A percentile compares a stretch with the other conserved stretches of the same genome.
Conservation (phyloP, 208 protist genomes). For the Acanthamoeba royreba region DNA sequence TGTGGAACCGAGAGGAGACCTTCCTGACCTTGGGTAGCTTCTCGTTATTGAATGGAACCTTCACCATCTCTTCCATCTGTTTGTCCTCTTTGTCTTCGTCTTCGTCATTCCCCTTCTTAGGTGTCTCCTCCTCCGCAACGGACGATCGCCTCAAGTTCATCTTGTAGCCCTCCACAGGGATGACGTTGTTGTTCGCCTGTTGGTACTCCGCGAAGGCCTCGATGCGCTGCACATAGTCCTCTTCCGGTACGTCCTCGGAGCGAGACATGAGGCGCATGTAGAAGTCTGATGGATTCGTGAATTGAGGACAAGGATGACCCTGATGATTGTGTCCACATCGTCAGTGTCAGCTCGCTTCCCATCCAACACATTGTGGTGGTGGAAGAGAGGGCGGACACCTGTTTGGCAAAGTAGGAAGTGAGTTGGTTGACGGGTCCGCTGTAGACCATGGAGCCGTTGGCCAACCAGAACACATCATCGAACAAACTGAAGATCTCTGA, state of each 20-base stretch:
- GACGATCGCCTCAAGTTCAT: background rate
- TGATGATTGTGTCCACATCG: background rate
- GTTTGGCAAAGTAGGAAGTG: background rate
- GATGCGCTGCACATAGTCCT: background rate
- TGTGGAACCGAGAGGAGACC: background rate
- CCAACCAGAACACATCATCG: constrained; percentile 89
- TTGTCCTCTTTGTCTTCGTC: no score
- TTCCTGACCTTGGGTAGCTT: background rate
- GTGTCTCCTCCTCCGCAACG: no score
- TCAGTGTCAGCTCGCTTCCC: background rate
- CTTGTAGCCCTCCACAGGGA: background rate
- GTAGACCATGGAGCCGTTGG: constrained; percentile 83
- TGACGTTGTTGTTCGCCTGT: background rate
- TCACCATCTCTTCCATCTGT: no score
- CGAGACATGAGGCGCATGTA: background rate
- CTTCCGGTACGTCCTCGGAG: background rate
- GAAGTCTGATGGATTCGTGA: constrained; percentile 1
- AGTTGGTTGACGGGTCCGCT: constrained; percentile 73
- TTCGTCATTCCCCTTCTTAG: background rate
- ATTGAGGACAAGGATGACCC: constrained; percentile 2
- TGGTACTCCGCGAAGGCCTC: background rate
- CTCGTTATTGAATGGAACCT: constrained; percentile 31
- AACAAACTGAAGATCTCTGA: constrained; percentile 87
- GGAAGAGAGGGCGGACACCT: no score
- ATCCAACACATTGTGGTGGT: no score